These are phyloP conservation scores for Saccharomyces hybrid DNA, from an alignment of 1,139 yeast genomes.

Conservation along the genomic window DNA sequence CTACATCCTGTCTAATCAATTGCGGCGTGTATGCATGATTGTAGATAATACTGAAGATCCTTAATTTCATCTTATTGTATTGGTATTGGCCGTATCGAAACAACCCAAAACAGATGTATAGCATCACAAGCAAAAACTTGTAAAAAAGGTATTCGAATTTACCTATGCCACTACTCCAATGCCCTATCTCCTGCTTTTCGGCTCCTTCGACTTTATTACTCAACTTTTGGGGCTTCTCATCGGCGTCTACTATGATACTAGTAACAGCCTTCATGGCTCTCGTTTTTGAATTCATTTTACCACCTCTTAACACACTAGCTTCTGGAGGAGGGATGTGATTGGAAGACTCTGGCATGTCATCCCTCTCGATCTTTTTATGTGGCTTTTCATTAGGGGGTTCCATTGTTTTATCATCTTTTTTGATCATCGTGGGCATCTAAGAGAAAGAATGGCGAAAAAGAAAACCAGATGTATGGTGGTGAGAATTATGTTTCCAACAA, in stretches of 20 bases:
- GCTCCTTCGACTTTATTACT: constrained; percentile 4
- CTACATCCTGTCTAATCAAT: constrained; percentile 76
- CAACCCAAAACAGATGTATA: constrained; percentile 51
- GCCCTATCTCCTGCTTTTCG: constrained; percentile 3
- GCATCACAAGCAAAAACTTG: constrained; percentile 42
- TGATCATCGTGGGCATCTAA: neutral
- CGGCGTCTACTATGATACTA: constrained; percentile 8
- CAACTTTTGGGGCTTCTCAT: constrained; percentile 3
- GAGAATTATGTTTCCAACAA: neutral
- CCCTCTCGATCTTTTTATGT: constrained; percentile 6
- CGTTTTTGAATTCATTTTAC: constrained; percentile 12
- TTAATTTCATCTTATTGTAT: constrained; percentile 50
- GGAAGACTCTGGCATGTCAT: constrained; percentile 2
- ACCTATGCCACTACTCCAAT: constrained; percentile 3
- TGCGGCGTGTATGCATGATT: constrained; percentile 83
- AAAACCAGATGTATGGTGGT: neutral
- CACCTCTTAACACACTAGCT: constrained; percentile 8
- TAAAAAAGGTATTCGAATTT: constrained; percentile 27
- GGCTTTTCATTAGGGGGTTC: constrained; percentile 6
- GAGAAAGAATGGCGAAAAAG: neutral
- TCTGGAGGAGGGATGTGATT: constrained; percentile 21
- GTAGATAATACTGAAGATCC: constrained; percentile 56
- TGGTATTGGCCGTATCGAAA: constrained; percentile 46
- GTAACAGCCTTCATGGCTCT: constrained; percentile 17
- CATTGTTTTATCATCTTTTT: neutral